Conservation (phyloP, 495 filamentous ascomycete genomes). For the Penicillium maclennaniae region DNA sequence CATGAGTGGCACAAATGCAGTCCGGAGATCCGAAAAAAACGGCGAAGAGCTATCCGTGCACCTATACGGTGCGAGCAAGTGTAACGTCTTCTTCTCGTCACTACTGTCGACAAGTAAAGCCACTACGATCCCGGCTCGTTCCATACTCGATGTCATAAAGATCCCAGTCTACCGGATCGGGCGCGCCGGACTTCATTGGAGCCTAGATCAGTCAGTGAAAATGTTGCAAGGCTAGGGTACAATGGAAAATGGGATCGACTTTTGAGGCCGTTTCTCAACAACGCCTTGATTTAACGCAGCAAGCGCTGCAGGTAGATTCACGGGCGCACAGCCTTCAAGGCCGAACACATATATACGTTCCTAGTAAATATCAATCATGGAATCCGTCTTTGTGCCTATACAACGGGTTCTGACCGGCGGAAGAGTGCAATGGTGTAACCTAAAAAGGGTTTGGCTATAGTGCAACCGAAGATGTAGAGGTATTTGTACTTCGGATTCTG, state of each 20-base stretch:
- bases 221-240: not conserved
- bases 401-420: not conserved
- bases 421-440: not conserved
- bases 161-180: not conserved
- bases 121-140: not conserved
- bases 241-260: not conserved
- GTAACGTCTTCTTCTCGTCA: not conserved
- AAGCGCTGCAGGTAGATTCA: not conserved
- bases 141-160: not conserved
- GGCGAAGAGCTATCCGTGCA: not conserved
- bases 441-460: not conserved
- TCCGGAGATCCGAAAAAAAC: not conserved
- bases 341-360: not conserved
- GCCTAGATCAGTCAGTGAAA: not conserved
- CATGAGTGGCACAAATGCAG: not conserved
- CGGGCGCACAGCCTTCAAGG: not conserved
- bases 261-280: not conserved
- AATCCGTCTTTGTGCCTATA: not conserved
- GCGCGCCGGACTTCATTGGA: not conserved
- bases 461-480: not conserved
- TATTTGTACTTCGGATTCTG: not conserved
- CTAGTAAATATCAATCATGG: not conserved
- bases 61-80: not conserved
- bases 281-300: not conserved
- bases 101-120: not conserved